Evolutionary conservation across 2,329 filamentous ascomycete species (phyloP).

Genomic region (Ceratocystiopsis sp.): DNA sequence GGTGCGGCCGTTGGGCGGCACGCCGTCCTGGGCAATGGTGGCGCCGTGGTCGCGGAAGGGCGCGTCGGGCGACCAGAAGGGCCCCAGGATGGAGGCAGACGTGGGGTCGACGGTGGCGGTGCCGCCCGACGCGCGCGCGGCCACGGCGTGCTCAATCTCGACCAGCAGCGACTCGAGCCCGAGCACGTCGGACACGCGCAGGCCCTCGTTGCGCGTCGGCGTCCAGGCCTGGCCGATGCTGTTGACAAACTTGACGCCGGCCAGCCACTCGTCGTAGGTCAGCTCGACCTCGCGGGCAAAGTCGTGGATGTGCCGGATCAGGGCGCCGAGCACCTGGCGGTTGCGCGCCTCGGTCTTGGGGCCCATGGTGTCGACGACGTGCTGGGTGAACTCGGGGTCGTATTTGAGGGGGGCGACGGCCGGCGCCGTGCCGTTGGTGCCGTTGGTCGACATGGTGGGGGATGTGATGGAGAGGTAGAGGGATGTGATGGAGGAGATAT

Average conservation of each 20-base stretch:
- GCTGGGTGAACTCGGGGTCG: slow-evolving; percentile 61
- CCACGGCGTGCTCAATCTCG: too few relatives aligned
- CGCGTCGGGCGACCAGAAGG: slow-evolving; percentile 64
- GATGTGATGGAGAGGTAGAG: background rate
- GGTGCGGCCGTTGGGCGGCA: slow-evolving; percentile 31
- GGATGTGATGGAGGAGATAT: background rate
- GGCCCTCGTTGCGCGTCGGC: slow-evolving; percentile 54
- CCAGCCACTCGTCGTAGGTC: slow-evolving; percentile 65
- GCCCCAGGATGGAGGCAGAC: slow-evolving; percentile 64
- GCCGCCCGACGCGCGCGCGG: too few relatives aligned
- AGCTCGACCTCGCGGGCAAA: slow-evolving; percentile 67
- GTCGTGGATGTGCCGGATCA: slow-evolving; percentile 64
- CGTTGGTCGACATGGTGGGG: background rate
- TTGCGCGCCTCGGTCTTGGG: slow-evolving; percentile 52
- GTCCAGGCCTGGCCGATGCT: slow-evolving; percentile 52
- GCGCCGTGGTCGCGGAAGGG: slow-evolving; percentile 53
- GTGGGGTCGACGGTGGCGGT: slow-evolving; percentile 44
- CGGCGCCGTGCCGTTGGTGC: background rate
- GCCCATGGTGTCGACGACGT: slow-evolving; percentile 58
- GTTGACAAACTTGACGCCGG: slow-evolving; percentile 42
- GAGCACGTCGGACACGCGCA: slow-evolving; percentile 55
- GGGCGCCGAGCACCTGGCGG: slow-evolving; percentile 46
- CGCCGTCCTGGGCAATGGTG: slow-evolving; percentile 39
- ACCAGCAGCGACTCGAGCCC: slow-evolving; percentile 44
- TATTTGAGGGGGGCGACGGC: slow-evolving; percentile 22